Base-by-base conservation (phyloP, 768 basidiomycete species). In the Harrya chromipes region DNA sequence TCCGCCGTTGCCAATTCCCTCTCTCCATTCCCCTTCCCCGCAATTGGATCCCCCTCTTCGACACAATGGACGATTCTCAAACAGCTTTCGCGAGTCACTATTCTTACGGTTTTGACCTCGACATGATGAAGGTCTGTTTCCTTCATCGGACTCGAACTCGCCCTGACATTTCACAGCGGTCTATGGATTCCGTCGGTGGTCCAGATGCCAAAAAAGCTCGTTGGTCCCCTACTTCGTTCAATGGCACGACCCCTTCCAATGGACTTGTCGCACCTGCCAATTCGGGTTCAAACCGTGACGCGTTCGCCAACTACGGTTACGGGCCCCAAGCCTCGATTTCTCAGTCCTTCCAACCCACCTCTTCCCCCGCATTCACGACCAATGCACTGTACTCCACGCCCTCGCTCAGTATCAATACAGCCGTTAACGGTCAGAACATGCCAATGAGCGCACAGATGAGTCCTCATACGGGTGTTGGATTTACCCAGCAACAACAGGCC, bases 161-260 rank as follows among this genome's bases (percentile, higher is more conserved):
- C 36, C 31, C 47, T 52, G 17, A 60, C 42, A 14, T 11, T 7
- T 38, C 13, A 33, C 70, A 93, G 90, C 84, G 90, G 71, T 84
- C 90, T 46, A 90, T 92, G 81, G 91, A 92, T 70, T 66, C 85
- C 66, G 78, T 82, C 57, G 84, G 83, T 61, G 88, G 86, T 61
- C 87, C 87, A 57, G 88, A 90, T 70, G 77, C 85, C 47, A 93
- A 93, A 80, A 93, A 93, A 72, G 84, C 90, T 50, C 87, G 90
- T 58, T 91, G 90, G 90, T 90, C 87, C 24, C 87, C 88, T 45
- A 83, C 78, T 43, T 82, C 76, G 21, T 72, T 73, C 57, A 66
- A 62, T 26, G 63, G 66, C 46, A 59, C 66, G 26, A 66, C 65
- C 51, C 63, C 67, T 39, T 55, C 64, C 19, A 70, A 68, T 48